Evolutionary conservation across 805 yeast genomes (phyloP).

Genomic region (Candida hispaniensis): DNA sequence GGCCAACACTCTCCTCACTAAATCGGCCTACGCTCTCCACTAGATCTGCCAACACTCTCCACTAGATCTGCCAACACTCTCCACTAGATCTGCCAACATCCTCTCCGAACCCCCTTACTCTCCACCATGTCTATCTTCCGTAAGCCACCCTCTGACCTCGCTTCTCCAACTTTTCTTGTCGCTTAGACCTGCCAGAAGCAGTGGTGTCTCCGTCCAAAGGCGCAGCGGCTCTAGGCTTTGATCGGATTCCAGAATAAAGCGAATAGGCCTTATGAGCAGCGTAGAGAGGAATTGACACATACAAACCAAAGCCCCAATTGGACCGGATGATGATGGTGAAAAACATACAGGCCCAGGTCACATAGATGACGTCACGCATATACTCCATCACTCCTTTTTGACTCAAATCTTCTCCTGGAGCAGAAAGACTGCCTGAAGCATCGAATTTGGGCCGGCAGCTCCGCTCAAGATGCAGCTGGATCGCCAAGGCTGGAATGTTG

Average conservation of each 20-base stretch:
- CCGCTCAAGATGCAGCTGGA: conserved; percentile 45
- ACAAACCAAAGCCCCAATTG: conserved; percentile 50
- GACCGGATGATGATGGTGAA: conserved; percentile 45
- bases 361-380: conserved; percentile 56
- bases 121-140: too few species aligned
- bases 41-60: too few species aligned
- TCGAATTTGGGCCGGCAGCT: conserved; percentile 50
- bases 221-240: too few species aligned
- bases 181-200: conserved; percentile 23
- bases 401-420: conserved; percentile 50
- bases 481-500: conserved; percentile 34
- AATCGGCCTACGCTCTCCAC: too few species aligned
- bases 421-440: conserved; percentile 36
- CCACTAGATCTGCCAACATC: too few species aligned
- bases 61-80: too few species aligned
- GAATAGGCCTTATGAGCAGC: conserved; percentile 38
- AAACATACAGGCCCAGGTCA: conserved; percentile 49
- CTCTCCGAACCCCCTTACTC: too few species aligned
- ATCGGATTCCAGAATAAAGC: conserved; percentile 5
- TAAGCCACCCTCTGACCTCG: conserved; percentile 19
- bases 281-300: conserved; percentile 39
- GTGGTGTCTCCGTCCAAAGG: too few species aligned
- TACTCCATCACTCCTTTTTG: conserved; percentile 62
- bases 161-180: conserved; percentile 35
- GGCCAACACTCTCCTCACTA: too few species aligned